These are phyloP conservation scores for Yamadazyma sp. DNA, from an alignment of 805 yeast species.

Conservation along the genomic window DNA sequence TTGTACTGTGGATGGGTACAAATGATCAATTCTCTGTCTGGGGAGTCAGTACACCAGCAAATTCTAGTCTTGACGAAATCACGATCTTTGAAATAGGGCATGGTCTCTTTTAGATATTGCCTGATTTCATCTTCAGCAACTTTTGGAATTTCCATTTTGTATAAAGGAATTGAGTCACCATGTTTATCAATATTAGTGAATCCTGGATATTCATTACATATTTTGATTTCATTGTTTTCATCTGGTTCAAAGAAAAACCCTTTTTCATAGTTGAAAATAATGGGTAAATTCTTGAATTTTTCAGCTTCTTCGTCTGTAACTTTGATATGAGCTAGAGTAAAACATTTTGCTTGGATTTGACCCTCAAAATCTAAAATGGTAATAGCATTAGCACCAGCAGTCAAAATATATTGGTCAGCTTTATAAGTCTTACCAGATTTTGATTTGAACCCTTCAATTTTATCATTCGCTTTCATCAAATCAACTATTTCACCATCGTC, in stretches of 20 bases:
- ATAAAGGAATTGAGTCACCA: conserved; percentile 32
- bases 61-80: conserved; percentile 14
- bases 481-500: conserved; percentile 10
- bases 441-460: conserved; percentile 17
- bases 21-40: conserved; percentile 31
- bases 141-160: conserved; percentile 21
- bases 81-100: conserved; percentile 38
- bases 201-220: conserved; percentile 31
- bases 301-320: conserved; percentile 32
- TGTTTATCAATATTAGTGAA: conserved; percentile 20
- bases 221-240: conserved; percentile 30
- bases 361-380: conserved; percentile 22
- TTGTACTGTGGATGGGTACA: conserved; percentile 27
- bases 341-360: conserved; percentile 37
- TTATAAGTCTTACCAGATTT: conserved; percentile 23
- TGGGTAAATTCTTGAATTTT: conserved; percentile 35
- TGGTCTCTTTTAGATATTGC: conserved; percentile 24
- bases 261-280: conserved; percentile 38
- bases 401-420: conserved; percentile 33
- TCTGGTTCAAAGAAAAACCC: conserved; percentile 52
- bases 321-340: conserved; percentile 34
- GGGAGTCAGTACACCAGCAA: conserved; percentile 35
- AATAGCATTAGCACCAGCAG: conserved; percentile 39
- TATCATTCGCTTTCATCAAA: conserved; percentile 7
- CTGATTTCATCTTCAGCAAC: no score